Base-by-base conservation (phyloP, 495 filamentous ascomycete genomes). In the Cercophora sp. region DNA sequence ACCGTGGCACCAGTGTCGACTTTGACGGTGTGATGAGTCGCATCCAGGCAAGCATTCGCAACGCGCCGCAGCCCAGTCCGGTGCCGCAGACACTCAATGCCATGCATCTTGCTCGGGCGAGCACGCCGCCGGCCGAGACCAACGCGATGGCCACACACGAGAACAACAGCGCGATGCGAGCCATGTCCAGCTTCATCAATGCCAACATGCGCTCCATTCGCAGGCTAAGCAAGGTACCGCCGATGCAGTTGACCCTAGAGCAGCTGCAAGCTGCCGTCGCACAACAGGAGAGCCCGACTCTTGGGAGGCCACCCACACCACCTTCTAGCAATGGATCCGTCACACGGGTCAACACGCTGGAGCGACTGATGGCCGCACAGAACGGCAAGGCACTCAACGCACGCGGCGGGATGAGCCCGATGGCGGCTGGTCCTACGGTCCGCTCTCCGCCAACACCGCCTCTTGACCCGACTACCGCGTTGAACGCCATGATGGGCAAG, bases 1-100 rank as follows among this genome's bases (percentile, higher is more conserved):
- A 64, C 34, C 59, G 51, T 42, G 62, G 63, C 19, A 52, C 51
- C 18, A 55, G 41, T 10, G 58, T 72, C 31, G 65, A 70, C 39
- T 79, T 79, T 48, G 70, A 76, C 52, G 58, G 59, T 18, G 71
- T 79, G 15, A 69, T 79, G 48, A 64, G 57, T 22, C 68, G 68
- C 24, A 63, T 71, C 22, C 69, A 71, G 36, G 63, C 61, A 1
- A 70, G 59, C 36, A 56, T 71, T 20, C 60, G 56, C 19, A 41
- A 24, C 22, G 53, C 52, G 4, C 56, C 58, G 6, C 31, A 37
- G 43, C 44, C 41, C 8, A 31, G 43, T 3, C 49, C 58, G 3
- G 60, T 57, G 22, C 64, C 67, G 11, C 52, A 66, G 23, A 64
- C 56, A 4, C 60, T 73, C 9, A 73, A 70, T 51, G 67, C 64